Percentiles rank a stretch among this genome's conserved stretches.
These are phyloP conservation scores for Stachybotrys echinatus DNA, from an alignment of 2,329 filamentous ascomycete species.

Conservation along the genomic window DNA sequence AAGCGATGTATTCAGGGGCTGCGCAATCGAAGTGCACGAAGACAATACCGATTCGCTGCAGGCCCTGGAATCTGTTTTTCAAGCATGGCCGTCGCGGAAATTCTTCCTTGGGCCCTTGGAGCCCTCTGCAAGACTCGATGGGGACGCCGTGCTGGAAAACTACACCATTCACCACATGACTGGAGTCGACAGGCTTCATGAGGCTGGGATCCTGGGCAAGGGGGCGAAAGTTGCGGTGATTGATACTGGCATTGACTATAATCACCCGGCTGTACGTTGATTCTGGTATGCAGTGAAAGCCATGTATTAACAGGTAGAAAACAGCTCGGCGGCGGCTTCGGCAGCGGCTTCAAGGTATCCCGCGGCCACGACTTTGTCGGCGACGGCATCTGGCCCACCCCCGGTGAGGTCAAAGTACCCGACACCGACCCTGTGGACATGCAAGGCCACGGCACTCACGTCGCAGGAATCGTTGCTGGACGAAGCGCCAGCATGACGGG, in stretches of 20 bases:
- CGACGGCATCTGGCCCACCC: conserved; percentile 20
- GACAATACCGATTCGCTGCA: conserved; percentile 12
- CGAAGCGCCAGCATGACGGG: conserved; percentile 30
- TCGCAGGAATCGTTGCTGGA: conserved; percentile 40
- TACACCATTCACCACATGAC: conserved; percentile 15
- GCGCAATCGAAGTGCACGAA: conserved; percentile 9
- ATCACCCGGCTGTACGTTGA: neutral
- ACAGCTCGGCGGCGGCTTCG: conserved; percentile 39
- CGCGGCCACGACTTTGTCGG: conserved; percentile 39
- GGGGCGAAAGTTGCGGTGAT: conserved; percentile 15
- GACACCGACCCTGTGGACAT: conserved; percentile 33
- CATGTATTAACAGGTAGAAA: too few relatives aligned
- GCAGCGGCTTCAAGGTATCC: conserved; percentile 35
- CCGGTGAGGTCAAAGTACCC: conserved; percentile 21
- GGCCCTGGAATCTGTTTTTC: conserved; percentile 7
- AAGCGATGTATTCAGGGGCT: conserved; percentile 4
- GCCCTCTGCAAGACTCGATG: neutral
- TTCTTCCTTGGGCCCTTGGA: conserved; percentile 1
- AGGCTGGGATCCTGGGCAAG: conserved; percentile 11
- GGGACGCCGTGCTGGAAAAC: neutral
- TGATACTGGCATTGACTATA: conserved; percentile 11
- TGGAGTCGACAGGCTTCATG: conserved; percentile 14
- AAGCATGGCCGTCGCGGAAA: conserved; percentile 11
- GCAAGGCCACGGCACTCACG: conserved; percentile 37
- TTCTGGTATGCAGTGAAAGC: neutral